phyloP scores from a whole-genome alignment of 331 rosid genomes.

The Telfairia occidentalis region DNA sequence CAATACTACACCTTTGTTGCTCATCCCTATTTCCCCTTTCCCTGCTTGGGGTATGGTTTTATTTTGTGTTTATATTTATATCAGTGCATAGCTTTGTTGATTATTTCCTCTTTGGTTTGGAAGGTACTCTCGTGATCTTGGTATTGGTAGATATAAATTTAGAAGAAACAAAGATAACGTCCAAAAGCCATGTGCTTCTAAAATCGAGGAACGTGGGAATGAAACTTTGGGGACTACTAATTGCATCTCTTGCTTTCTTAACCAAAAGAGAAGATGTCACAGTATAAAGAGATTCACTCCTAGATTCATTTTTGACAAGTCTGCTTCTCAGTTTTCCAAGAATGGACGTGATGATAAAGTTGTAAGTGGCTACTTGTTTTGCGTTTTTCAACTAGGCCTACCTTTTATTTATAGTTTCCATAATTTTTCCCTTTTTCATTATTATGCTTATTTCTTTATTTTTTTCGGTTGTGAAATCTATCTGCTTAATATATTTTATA shows the following conservation, averaged over 20 bases:
- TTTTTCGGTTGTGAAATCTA: background rate
- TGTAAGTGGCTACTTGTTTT: slow-evolving; percentile 32
- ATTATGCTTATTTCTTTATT: background rate
- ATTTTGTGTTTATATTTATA: background rate
- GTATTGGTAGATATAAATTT: slow-evolving; percentile 25
- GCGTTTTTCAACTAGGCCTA: background rate
- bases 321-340: slow-evolving; percentile 31
- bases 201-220: slow-evolving; percentile 28
- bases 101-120: slow-evolving; percentile 8
- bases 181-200: slow-evolving; percentile 28
- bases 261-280: slow-evolving; percentile 26
- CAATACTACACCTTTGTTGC: background rate
- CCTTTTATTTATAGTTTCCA: slow-evolving; percentile 2
- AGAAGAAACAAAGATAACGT: slow-evolving; percentile 27
- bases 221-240: slow-evolving; percentile 19
- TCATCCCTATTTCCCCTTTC: background rate
- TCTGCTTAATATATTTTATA: background rate
- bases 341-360: slow-evolving; percentile 19
- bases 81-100: background rate
- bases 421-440: background rate
- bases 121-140: slow-evolving; percentile 31
- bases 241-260: slow-evolving; percentile 44
- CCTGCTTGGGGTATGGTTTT: background rate
- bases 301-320: slow-evolving; percentile 42
- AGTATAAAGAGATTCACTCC: slow-evolving; percentile 26